Percentiles rank a stretch among this genome's conserved stretches.
Conservation (phyloP, 306 rosid genomes). For the Cajanus cajan region DNA sequence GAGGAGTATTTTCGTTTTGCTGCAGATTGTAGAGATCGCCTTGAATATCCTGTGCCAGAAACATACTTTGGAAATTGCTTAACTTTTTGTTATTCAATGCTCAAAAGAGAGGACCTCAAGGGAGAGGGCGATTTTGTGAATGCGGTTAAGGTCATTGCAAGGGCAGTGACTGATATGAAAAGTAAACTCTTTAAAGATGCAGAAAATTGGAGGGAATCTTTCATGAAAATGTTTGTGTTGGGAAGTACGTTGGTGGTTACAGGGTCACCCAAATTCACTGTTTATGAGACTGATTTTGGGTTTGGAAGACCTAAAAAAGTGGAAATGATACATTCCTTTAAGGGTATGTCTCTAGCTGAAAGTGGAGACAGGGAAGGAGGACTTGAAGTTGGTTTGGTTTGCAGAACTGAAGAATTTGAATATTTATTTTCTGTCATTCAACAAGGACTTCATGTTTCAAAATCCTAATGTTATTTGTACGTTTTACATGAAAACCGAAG, state of each 20-base stretch:
- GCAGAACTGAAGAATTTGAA: not conserved
- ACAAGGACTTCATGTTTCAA: slow-evolving; percentile 15
- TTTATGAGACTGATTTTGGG: slow-evolving; percentile 46
- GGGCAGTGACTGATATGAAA: slow-evolving; percentile 17
- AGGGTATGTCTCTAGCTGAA: slow-evolving; percentile 43
- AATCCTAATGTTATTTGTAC: not conserved
- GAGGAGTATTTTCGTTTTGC: slow-evolving; percentile 37
- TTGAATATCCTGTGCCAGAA: slow-evolving; percentile 19
- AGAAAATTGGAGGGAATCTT: slow-evolving; percentile 26
- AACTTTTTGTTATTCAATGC: slow-evolving; percentile 11
- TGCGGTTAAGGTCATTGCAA: slow-evolving; percentile 28
- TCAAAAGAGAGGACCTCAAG: slow-evolving; percentile 31
- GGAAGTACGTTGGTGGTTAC: slow-evolving; percentile 28
- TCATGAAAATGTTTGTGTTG: slow-evolving; percentile 18
- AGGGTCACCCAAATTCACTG: slow-evolving; percentile 40
- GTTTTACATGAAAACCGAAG: not conserved
- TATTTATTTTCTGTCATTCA: slow-evolving; percentile 1
- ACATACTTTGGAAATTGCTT: slow-evolving; percentile 47
- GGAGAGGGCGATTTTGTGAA: slow-evolving; percentile 37
- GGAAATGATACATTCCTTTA: slow-evolving; percentile 39
- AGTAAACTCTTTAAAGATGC: slow-evolving; percentile 20
- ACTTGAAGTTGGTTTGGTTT: slow-evolving; percentile 40
- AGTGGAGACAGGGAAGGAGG: slow-evolving; percentile 34
- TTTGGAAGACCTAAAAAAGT: slow-evolving; percentile 46
- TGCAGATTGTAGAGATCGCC: slow-evolving; percentile 41